These are phyloP conservation scores for Globisporangium viniferum DNA, from an alignment of 352 stramenopile genomes.

Conservation along the genomic window DNA sequence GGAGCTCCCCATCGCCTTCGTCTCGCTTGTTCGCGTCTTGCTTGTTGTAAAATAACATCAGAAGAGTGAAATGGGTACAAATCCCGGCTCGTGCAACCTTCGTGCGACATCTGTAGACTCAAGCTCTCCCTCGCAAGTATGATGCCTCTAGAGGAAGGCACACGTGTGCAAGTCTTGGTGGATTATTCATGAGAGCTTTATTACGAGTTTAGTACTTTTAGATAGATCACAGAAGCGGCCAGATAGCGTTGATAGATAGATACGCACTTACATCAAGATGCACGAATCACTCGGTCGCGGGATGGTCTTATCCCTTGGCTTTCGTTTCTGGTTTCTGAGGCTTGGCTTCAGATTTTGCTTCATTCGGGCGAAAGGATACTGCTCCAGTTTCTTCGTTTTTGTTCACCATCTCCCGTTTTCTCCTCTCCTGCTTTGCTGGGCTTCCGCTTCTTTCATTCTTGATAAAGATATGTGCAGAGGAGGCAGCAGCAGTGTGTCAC, in stretches of 20 bases:
- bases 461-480: neutral
- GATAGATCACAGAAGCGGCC: neutral
- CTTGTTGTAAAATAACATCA: neutral
- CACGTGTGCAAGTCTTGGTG: neutral
- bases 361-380: neutral
- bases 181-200: conserved; percentile 4
- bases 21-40: neutral
- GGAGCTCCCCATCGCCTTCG: neutral
- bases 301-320: neutral
- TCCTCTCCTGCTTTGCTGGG: neutral
- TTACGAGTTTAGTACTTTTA: conserved; percentile 6
- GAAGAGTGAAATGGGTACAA: neutral
- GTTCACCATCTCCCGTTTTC: neutral
- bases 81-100: neutral
- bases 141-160: neutral
- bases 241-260: conserved; percentile 1
- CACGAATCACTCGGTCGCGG: neutral
- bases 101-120: neutral
- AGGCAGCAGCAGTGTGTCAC: neutral
- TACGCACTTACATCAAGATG: conserved; percentile 5
- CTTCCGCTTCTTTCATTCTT: neutral
- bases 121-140: no score
- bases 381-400: neutral
- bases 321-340: neutral
- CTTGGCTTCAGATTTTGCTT: neutral